Evolutionary conservation across 2,329 filamentous ascomycete species (phyloP).

Genomic region (Aspergillus spinulosporus): DNA sequence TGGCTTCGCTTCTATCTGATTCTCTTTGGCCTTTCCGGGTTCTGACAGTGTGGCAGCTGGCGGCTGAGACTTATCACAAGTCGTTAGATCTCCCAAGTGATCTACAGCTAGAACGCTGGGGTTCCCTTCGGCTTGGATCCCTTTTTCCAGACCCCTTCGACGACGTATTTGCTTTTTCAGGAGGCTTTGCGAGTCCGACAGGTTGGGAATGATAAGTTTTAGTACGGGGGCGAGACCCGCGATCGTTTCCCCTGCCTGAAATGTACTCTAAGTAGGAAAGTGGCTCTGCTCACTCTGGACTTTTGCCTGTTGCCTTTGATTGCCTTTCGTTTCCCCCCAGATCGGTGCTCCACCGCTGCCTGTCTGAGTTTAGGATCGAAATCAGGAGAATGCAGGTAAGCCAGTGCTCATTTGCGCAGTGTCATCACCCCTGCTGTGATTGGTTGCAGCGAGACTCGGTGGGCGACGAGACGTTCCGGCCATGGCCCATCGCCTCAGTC

Average conservation of each 20-base stretch:
- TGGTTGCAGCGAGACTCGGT: slow-evolving; percentile 19
- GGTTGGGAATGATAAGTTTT: slow-evolving; percentile 12
- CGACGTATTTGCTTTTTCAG: slow-evolving; percentile 16
- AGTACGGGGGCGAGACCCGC: slow-evolving; percentile 1
- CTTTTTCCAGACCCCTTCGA: slow-evolving; percentile 10
- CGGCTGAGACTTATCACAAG: slow-evolving; percentile 20
- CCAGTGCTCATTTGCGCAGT: no score
- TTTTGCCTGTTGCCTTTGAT: slow-evolving; percentile 3
- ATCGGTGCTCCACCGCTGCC: slow-evolving; percentile 30
- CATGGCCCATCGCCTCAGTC: neutral
- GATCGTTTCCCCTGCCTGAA: neutral
- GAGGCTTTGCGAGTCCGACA: neutral
- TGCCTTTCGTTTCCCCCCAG: slow-evolving; percentile 25
- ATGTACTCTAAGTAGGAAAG: neutral
- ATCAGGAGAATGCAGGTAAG: slow-evolving; percentile 5
- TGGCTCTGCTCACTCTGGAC: slow-evolving; percentile 3
- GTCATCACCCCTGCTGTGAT: slow-evolving; percentile 16
- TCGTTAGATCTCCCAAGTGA: slow-evolving; percentile 27
- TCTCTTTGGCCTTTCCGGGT: neutral
- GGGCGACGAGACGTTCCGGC: no score
- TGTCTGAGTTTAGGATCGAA: slow-evolving; percentile 30
- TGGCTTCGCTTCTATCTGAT: no score
- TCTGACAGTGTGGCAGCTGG: slow-evolving; percentile 7
- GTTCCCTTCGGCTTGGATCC: slow-evolving; percentile 3
- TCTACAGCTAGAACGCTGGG: slow-evolving; percentile 21